These are phyloP conservation scores for Cystofilobasidium ferigula DNA, from an alignment of 768 basidiomycete species.

Conservation along the genomic window DNA sequence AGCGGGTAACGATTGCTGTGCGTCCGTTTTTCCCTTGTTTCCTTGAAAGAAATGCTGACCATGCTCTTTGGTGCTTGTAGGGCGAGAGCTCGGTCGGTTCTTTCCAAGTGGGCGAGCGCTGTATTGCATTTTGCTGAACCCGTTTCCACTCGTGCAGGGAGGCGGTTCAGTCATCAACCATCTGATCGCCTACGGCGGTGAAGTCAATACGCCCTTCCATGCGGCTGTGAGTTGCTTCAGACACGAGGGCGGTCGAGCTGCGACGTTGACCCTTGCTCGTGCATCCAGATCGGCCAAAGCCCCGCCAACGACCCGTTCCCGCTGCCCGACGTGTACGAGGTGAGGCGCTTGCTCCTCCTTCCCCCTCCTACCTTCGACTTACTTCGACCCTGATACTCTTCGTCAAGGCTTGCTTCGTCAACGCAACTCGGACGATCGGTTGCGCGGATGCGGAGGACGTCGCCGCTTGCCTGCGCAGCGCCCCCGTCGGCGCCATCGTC, in stretches of 20 bases:
- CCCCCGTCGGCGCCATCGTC: slow-evolving; percentile 20
- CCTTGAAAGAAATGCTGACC: not conserved
- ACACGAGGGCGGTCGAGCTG: not conserved
- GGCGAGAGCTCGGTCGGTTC: slow-evolving; percentile 30
- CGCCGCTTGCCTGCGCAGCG: slow-evolving; percentile 23
- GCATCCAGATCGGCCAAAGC: slow-evolving; percentile 28
- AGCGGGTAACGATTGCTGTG: slow-evolving; percentile 23
- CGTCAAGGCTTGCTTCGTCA: slow-evolving; percentile 28
- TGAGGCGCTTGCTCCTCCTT: not conserved
- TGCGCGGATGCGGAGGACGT: slow-evolving; percentile 26
- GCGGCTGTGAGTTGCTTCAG: slow-evolving; percentile 21
- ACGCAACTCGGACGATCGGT: slow-evolving; percentile 26
- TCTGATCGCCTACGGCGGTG: slow-evolving; percentile 43
- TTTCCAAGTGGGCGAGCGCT: too few relatives aligned
- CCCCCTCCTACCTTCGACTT: not conserved
- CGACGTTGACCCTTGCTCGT: not conserved
- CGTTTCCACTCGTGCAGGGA: slow-evolving; percentile 29
- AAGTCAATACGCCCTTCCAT: slow-evolving; percentile 18
- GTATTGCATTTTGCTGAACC: too few relatives aligned
- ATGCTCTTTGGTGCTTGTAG: not conserved
- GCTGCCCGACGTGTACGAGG: slow-evolving; percentile 23
- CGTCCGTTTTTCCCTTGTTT: not conserved
- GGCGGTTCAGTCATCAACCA: slow-evolving; percentile 45
- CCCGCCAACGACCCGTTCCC: slow-evolving; percentile 30
- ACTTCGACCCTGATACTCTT: not conserved